Evolutionary conservation across 495 filamentous ascomycete genomes (phyloP).

Genomic region (Penicillium lagena): DNA sequence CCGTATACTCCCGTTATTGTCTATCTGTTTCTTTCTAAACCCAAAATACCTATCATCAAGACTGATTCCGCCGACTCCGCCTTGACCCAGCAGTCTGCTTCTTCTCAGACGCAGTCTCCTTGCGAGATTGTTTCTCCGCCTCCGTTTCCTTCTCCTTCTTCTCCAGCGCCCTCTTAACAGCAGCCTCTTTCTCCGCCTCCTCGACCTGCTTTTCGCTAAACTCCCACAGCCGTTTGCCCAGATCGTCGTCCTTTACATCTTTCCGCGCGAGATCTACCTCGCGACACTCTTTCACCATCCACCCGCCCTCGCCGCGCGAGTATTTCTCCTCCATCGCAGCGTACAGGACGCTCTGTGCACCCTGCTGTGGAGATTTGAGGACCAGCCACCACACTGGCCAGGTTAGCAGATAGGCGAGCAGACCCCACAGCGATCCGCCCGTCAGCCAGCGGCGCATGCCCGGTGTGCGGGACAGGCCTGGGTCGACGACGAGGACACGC

Average conservation of each 20-base stretch:
- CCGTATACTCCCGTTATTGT: too few species aligned
- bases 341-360: conserved; percentile 78
- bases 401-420: conserved; percentile 67
- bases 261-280: conserved; percentile 60
- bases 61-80: conserved; percentile 35
- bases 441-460: conserved; percentile 83
- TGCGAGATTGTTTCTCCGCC: conserved; percentile 36
- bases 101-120: conserved; percentile 28
- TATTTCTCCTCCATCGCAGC: conserved; percentile 76
- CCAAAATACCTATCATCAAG: not conserved
- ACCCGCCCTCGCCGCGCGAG: conserved; percentile 58
- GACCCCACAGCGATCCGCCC: conserved; percentile 73
- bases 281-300: conserved; percentile 80
- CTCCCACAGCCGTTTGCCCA: conserved; percentile 82
- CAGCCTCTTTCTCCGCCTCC: conserved; percentile 73
- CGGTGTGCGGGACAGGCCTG: conserved; percentile 75
- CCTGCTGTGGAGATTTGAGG: conserved; percentile 74
- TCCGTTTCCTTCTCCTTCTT: conserved; percentile 61
- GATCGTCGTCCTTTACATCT: conserved; percentile 72
- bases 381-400: conserved; percentile 83
- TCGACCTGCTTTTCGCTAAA: conserved; percentile 81
- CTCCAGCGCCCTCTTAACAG: conserved; percentile 53
- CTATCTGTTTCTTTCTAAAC: too few species aligned
- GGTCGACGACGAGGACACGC: conserved; percentile 77
- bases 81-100: conserved; percentile 35